Evolutionary conservation across 176 grass and related monocot genomes (phyloP).

Genomic region (Guadua angustifolia): DNA sequence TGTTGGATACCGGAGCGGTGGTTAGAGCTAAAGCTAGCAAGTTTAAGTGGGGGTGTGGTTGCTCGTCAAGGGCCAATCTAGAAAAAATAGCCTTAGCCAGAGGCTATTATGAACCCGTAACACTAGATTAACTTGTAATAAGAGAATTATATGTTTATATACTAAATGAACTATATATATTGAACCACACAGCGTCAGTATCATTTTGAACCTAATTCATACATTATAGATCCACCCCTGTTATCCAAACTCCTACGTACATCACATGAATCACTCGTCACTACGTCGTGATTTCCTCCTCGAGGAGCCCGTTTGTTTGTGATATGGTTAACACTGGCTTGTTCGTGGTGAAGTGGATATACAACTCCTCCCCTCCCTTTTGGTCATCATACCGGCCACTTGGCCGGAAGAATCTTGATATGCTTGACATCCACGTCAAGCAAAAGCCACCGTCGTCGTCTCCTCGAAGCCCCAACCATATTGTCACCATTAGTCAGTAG

Average conservation of each 20-base stretch:
- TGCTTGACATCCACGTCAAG: conserved; percentile 48
- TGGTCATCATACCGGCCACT: conserved; percentile 15
- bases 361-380: not conserved
- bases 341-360: not conserved
- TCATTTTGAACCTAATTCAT: too few species aligned
- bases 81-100: too few species aligned
- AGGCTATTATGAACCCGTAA: too few species aligned
- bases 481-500: not conserved
- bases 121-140: too few species aligned
- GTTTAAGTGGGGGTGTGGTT: conserved; percentile 34
- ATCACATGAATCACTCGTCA: not conserved
- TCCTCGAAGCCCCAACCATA: not conserved
- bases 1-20: not conserved
- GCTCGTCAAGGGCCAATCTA: not conserved
- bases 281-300: too few species aligned
- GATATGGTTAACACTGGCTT: not conserved
- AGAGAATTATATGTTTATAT: too few species aligned
- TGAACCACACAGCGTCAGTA: too few species aligned
- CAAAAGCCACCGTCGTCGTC: conserved; percentile 23
- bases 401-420: conserved; percentile 27
- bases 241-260: not conserved
- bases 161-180: too few species aligned
- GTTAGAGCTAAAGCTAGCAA: conserved; percentile 8
- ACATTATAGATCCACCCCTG: too few species aligned
- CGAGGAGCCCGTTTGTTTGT: not conserved